These are phyloP conservation scores for Syncephalastrum monosporum DNA, from an alignment of 371 early-diverging fungal genomes.

Conservation along the genomic window DNA sequence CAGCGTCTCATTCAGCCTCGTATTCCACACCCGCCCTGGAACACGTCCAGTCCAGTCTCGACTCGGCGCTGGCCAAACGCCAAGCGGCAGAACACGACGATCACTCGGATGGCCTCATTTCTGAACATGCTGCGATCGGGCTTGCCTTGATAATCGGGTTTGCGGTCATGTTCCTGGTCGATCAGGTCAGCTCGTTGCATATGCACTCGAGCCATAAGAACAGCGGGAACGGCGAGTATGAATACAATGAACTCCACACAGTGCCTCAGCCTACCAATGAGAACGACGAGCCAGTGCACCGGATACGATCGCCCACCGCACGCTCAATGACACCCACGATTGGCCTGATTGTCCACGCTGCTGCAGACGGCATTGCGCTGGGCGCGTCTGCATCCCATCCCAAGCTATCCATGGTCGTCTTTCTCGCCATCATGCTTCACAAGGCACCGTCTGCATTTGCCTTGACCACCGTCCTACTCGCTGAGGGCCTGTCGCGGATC, in stretches of 20 bases:
- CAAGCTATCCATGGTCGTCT: constrained; percentile 81
- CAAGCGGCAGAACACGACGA: constrained; percentile 1
- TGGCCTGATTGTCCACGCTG: constrained; percentile 91
- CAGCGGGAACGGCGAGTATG: constrained; percentile 6
- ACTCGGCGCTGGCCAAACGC: too few relatives aligned
- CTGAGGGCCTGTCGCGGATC: constrained; percentile 64
- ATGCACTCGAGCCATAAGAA: constrained; percentile 27
- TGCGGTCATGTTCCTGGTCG: constrained; percentile 79
- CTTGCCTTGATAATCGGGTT: constrained; percentile 83
- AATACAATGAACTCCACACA: constrained; percentile 13
- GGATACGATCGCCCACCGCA: constrained; percentile 7
- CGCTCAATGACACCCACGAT: constrained; percentile 58
- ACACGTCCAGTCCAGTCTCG: too few relatives aligned
- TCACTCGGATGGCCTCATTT: constrained; percentile 2
- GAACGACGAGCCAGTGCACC: constrained; percentile 1
- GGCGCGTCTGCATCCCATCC: constrained; percentile 76
- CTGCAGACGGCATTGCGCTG: constrained; percentile 94
- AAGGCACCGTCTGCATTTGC: constrained; percentile 96
- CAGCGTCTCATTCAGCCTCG: too few relatives aligned
- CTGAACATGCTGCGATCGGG: constrained; percentile 74
- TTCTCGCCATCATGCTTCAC: constrained; percentile 95
- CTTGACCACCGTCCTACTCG: constrained; percentile 78
- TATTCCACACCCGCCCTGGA: too few relatives aligned
- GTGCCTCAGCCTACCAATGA: not conserved
- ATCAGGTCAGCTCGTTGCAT: constrained; percentile 61